These are phyloP conservation scores for Lagenaria siceraria DNA, from an alignment of 306 rosid species.

Conservation along the genomic window DNA sequence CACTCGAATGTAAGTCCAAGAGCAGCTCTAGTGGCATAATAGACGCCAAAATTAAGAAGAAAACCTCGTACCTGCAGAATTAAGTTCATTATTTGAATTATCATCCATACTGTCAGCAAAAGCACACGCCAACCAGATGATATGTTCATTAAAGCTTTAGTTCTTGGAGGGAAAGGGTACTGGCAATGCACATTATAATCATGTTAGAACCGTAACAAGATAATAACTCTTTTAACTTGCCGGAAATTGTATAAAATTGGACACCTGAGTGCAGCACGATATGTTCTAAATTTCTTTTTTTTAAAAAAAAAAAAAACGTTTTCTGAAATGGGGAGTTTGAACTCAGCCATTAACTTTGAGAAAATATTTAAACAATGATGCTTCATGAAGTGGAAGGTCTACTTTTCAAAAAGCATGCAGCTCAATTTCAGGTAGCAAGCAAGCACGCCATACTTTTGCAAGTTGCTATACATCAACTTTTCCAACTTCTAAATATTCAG, in stretches of 20 bases:
- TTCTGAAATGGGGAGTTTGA: neutral
- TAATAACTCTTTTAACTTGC: neutral
- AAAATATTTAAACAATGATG: neutral
- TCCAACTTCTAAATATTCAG: neutral
- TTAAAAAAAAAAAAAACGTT: neutral
- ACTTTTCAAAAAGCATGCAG: neutral
- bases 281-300: neutral
- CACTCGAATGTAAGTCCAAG: conserved; percentile 88
- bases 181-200: neutral
- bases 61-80: conserved; percentile 81
- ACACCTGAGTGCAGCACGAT: neutral
- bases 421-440: neutral
- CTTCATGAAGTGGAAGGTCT: neutral
- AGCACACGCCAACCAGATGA: neutral
- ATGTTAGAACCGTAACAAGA: neutral
- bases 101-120: neutral
- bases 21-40: conserved; percentile 90
- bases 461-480: neutral
- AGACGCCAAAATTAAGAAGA: conserved; percentile 92
- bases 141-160: neutral
- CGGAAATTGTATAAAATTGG: too few species aligned
- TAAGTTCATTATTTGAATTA: conserved; percentile 4
- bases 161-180: neutral
- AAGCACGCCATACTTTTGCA: neutral
- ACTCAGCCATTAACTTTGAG: neutral